A percentile compares a stretch with the other conserved stretches of the same genome.
phyloP scores from a whole-genome alignment of 805 yeast species.

The Metschnikowia gruessii region DNA sequence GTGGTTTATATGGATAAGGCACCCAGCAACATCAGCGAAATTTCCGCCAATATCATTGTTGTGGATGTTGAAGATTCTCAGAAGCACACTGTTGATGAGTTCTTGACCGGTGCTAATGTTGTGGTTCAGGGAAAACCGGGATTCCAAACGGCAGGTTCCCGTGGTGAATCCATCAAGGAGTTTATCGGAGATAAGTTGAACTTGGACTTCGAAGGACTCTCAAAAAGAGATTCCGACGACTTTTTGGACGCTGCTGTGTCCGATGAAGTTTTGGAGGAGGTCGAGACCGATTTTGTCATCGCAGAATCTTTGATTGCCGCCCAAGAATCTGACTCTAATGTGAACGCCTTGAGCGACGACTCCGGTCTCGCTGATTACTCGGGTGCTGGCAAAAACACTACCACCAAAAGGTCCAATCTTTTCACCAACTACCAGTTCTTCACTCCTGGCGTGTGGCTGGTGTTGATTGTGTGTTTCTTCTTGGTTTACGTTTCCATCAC shows the following conservation, averaged over 20 bases:
- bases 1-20: conserved; percentile 11
- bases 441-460: conserved; percentile 79
- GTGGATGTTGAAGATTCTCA: conserved; percentile 26
- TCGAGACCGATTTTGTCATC: conserved; percentile 32
- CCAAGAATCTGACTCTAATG: conserved; percentile 24
- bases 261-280: conserved; percentile 13
- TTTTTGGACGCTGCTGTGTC: conserved; percentile 4
- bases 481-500: conserved; percentile 53
- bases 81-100: conserved; percentile 21
- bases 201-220: conserved; percentile 19
- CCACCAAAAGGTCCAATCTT: conserved; percentile 34
- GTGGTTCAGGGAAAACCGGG: conserved; percentile 34
- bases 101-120: conserved; percentile 14
- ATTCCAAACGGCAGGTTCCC: conserved; percentile 24
- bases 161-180: conserved; percentile 23
- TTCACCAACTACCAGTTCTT: conserved; percentile 69
- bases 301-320: conserved; percentile 33
- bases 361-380: conserved; percentile 3
- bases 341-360: conserved; percentile 23
- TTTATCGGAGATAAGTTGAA: conserved; percentile 26
- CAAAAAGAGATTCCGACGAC: conserved; percentile 20
- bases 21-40: conserved; percentile 2
- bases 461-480: conserved; percentile 61
- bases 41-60: conserved; percentile 18
- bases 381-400: conserved; percentile 6